Evolutionary conservation across 768 basidiomycete species (phyloP).

Genomic region (Thelephora ganbajun): DNA sequence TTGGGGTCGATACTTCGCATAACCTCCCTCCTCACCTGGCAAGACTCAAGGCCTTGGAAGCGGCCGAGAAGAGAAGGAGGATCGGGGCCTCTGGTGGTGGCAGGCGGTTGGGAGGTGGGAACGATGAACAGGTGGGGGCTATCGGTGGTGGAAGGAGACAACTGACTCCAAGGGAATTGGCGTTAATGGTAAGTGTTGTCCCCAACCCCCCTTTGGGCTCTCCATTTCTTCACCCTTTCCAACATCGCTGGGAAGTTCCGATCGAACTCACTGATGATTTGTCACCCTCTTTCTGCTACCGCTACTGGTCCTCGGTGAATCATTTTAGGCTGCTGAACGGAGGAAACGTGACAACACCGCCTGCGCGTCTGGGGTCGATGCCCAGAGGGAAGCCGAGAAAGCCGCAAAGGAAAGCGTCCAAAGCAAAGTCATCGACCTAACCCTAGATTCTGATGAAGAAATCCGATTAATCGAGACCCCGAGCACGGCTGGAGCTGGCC

Average conservation of each 20-base stretch:
- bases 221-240: background rate
- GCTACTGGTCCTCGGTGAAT: too few species aligned
- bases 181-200: conserved; percentile 43
- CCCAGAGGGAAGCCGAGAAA: conserved; percentile 49
- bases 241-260: too few species aligned
- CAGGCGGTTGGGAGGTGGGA: conserved; percentile 49
- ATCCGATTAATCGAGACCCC: conserved; percentile 20
- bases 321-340: conserved; percentile 73
- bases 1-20: conserved; percentile 59
- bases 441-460: conserved; percentile 26
- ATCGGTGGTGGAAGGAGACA: background rate
- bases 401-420: conserved; percentile 55
- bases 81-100: conserved; percentile 32
- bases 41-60: conserved; percentile 54
- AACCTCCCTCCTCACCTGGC: conserved; percentile 54
- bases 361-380: conserved; percentile 50
- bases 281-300: too few species aligned
- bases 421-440: conserved; percentile 48
- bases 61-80: conserved; percentile 61
- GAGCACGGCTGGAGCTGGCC: conserved; percentile 8
- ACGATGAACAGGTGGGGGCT: conserved; percentile 23
- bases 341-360: conserved; percentile 58
- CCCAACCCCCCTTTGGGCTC: background rate
- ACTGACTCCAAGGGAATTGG: conserved; percentile 49
- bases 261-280: conserved; percentile 2